phyloP scores from a whole-genome alignment of 495 filamentous ascomycete species.

The Aspergillus nidulans region DNA sequence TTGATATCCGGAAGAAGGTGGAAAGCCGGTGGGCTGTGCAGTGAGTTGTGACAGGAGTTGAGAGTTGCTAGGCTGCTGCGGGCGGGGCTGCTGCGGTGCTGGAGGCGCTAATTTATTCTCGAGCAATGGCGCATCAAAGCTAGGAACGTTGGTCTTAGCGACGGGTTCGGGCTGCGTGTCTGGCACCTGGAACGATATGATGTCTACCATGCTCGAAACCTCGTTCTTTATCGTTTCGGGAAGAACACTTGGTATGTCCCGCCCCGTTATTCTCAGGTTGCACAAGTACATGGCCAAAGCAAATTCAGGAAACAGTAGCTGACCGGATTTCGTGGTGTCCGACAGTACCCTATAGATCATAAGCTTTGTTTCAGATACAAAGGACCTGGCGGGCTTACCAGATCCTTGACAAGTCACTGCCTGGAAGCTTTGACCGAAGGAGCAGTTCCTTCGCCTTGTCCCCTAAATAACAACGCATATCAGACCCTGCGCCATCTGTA shows the following conservation, averaged over 20 bases:
- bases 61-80: conserved; percentile 69
- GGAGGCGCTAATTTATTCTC: conserved; percentile 64
- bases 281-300: conserved; percentile 98
- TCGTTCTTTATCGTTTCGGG: conserved; percentile 91
- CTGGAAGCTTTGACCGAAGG: conserved; percentile 78
- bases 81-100: conserved; percentile 81
- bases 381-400: conserved; percentile 52
- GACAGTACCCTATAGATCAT: conserved; percentile 67
- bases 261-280: conserved; percentile 85
- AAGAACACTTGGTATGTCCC: conserved; percentile 65
- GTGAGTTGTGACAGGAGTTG: conserved; percentile 73
- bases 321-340: conserved; percentile 94
- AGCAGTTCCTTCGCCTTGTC: conserved; percentile 89
- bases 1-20: conserved; percentile 49
- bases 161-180: conserved; percentile 61
- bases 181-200: conserved; percentile 90
- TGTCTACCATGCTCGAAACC: conserved; percentile 99
- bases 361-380: not conserved
- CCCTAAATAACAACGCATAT: conserved; percentile 32
- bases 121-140: conserved; percentile 62
- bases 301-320: conserved; percentile 96
- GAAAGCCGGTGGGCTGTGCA: conserved; percentile 62
- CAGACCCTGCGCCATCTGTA: conserved; percentile 11
- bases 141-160: conserved; percentile 66
- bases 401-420: conserved; percentile 77